phyloP scores from a whole-genome alignment of 805 yeast species.

The Myxozyma neotropica region DNA sequence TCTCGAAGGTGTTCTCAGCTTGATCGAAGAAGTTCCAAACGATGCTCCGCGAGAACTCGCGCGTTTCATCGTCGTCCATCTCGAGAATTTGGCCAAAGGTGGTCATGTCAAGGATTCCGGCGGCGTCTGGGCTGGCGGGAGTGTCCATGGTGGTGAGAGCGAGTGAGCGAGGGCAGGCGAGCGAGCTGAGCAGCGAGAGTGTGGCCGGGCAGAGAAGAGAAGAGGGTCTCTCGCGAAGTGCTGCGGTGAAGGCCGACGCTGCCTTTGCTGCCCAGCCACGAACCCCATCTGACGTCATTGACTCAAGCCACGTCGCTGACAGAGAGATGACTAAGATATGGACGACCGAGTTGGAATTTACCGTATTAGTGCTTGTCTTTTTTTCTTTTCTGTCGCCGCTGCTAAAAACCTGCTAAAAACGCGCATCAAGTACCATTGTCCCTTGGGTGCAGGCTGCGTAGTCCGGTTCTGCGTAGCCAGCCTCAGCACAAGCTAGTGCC shows the following conservation, averaged over 20 bases:
- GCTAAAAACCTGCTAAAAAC: too few species aligned
- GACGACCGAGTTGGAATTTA: background rate
- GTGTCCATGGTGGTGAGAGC: conserved; percentile 10
- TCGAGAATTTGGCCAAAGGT: conserved; percentile 84
- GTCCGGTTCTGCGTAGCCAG: too few species aligned
- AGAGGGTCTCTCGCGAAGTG: background rate
- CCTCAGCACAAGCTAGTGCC: too few species aligned
- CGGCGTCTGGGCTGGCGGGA: background rate
- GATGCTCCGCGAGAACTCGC: conserved; percentile 78
- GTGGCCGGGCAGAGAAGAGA: background rate
- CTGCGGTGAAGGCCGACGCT: background rate
- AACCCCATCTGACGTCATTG: conserved; percentile 7
- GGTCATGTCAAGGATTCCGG: conserved; percentile 80
- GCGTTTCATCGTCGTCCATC: conserved; percentile 85
- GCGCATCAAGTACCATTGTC: too few species aligned
- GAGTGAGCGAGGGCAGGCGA: background rate
- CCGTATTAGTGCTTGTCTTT: too few species aligned
- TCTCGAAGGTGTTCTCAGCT: conserved; percentile 74
- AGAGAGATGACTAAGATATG: background rate
- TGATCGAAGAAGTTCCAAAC: conserved; percentile 87
- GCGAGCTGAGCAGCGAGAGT: background rate
- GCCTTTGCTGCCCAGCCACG: background rate
- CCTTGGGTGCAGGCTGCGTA: too few species aligned
- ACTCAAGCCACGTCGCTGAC: background rate
- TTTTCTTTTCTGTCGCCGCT: too few species aligned